Percentiles rank a stretch among this genome's conserved stretches.
Evolutionary conservation across 495 filamentous ascomycete genomes (phyloP).

Genomic region (Aspergillus sclerotiicarbonarius): DNA sequence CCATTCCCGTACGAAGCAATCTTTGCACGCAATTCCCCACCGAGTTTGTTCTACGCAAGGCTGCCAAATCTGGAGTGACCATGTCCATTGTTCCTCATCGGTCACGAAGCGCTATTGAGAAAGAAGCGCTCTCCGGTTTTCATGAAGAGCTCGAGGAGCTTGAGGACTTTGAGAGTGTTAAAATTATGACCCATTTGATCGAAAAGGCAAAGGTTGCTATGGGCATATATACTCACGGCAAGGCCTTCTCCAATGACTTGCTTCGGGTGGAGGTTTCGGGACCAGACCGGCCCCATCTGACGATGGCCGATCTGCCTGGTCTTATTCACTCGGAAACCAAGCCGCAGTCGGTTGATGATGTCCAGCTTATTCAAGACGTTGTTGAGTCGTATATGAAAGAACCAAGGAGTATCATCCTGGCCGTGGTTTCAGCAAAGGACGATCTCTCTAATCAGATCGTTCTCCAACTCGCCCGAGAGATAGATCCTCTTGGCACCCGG

Average conservation of each 20-base stretch:
- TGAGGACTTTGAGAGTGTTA: too few relatives aligned
- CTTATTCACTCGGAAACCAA: constrained; percentile 49
- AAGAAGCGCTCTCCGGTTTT: constrained; percentile 29
- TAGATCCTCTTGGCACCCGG: constrained; percentile 42
- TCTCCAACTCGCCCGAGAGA: constrained; percentile 41
- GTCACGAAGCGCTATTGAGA: constrained; percentile 23
- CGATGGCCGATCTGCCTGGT: constrained; percentile 56
- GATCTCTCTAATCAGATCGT: constrained; percentile 51
- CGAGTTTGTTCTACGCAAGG: constrained; percentile 54
- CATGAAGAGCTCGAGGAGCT: constrained; percentile 33
- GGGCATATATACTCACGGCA: constrained; percentile 41
- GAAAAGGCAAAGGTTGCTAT: constrained; percentile 52
- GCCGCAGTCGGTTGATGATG: constrained; percentile 45
- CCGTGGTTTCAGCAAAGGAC: constrained; percentile 51
- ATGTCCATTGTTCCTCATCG: constrained; percentile 40
- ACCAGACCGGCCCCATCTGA: constrained; percentile 52
- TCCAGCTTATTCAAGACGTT: constrained; percentile 43
- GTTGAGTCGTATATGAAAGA: constrained; percentile 52
- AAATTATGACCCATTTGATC: constrained; percentile 39
- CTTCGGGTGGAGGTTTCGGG: constrained; percentile 53
- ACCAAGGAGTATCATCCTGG: constrained; percentile 50
- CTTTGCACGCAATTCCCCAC: constrained; percentile 59
- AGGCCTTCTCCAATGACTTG: constrained; percentile 47
- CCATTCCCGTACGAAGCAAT: constrained; percentile 53
- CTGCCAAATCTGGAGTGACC: constrained; percentile 22